phyloP scores from a whole-genome alignment of 345 rosid species.

The Gossypium turneri region DNA sequence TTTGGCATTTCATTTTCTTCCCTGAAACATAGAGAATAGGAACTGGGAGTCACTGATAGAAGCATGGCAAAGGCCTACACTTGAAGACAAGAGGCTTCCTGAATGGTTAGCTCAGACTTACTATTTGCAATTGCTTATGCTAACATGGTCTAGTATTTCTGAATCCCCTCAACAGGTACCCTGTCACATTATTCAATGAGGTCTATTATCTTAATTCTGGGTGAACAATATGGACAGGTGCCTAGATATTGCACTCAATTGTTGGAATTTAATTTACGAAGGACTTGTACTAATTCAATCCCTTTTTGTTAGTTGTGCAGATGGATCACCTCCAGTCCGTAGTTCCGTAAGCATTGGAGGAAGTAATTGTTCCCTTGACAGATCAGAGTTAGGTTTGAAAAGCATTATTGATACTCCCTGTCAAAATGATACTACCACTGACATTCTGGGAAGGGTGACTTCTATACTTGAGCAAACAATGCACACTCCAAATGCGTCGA shows the following conservation, averaged over 20 bases:
- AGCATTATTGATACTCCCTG: slow-evolving; percentile 23
- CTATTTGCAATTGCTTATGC: slow-evolving; percentile 7
- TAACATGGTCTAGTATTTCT: slow-evolving; percentile 7
- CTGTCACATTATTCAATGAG: slow-evolving; percentile 81
- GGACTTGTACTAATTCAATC: neutral
- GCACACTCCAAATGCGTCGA: slow-evolving; percentile 52
- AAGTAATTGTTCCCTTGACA: slow-evolving; percentile 73
- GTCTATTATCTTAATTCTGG: slow-evolving; percentile 92
- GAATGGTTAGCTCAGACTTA: slow-evolving; percentile 54
- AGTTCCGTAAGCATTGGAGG: slow-evolving; percentile 57
- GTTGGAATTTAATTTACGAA: neutral
- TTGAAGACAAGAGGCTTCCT: slow-evolving; percentile 89
- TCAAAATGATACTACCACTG: slow-evolving; percentile 46
- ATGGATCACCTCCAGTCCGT: slow-evolving; percentile 70
- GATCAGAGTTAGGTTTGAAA: slow-evolving; percentile 39
- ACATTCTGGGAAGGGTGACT: slow-evolving; percentile 73
- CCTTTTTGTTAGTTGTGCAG: slow-evolving; percentile 30
- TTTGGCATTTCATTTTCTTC: neutral
- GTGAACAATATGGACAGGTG: slow-evolving; percentile 93
- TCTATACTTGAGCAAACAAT: slow-evolving; percentile 57
- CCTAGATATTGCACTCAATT: neutral
- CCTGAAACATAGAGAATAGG: slow-evolving; percentile 49
- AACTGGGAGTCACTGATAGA: slow-evolving; percentile 79
- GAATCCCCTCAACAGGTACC: slow-evolving; percentile 54
- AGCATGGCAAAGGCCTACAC: slow-evolving; percentile 87